phyloP scores from a whole-genome alignment of 495 filamentous ascomycete species.

The Neurospora cerealis region DNA sequence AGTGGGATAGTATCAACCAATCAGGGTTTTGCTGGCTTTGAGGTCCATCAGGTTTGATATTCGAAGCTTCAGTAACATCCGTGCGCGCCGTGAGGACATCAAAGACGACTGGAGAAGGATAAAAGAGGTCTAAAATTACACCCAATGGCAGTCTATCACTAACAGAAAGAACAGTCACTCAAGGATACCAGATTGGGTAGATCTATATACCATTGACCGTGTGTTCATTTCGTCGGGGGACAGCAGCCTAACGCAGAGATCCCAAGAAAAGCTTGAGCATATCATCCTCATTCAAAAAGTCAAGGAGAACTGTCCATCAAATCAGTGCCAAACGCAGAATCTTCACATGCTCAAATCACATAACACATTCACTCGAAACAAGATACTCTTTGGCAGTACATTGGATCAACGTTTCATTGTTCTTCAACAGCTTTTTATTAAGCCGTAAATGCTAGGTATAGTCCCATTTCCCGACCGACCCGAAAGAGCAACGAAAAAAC shows the following conservation, averaged over 20 bases:
- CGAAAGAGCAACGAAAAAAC: constrained; percentile 35
- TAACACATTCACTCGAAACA: constrained; percentile 2
- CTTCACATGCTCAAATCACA: background rate
- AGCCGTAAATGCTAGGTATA: constrained; percentile 30
- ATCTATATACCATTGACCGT: background rate
- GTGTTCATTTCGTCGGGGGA: background rate
- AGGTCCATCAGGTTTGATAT: background rate
- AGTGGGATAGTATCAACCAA: background rate
- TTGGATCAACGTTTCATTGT: constrained; percentile 29
- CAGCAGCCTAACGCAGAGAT: background rate
- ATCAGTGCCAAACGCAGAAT: background rate
- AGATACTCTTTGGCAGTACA: constrained; percentile 9
- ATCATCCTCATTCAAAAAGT: background rate
- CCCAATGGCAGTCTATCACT: background rate
- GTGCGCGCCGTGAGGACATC: background rate
- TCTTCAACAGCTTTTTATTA: constrained; percentile 37
- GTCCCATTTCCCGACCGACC: constrained; percentile 33
- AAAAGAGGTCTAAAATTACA: background rate
- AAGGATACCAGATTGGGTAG: background rate
- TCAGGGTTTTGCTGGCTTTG: background rate
- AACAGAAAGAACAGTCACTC: background rate
- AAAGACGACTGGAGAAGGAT: background rate
- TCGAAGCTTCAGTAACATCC: background rate
- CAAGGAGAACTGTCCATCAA: background rate
- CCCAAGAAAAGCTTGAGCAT: background rate